Conservation (phyloP, 805 yeast species). For the Starmerella gropengiesseri region DNA sequence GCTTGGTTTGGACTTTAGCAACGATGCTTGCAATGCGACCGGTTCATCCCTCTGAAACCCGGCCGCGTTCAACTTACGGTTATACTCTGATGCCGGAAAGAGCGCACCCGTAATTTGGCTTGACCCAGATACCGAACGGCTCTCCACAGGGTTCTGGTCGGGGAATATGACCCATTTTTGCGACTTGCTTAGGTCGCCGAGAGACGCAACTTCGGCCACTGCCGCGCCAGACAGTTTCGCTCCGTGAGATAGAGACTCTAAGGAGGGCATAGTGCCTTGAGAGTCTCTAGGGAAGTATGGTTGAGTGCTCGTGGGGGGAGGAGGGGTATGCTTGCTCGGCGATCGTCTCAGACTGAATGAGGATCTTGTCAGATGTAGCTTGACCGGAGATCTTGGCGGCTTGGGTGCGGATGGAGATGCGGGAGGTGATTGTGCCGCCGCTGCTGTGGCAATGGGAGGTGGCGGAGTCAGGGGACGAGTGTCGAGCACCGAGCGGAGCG, state of each 20-base stretch:
- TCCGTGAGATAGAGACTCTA: background rate
- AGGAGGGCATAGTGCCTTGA: slow-evolving; percentile 1
- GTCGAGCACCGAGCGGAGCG: slow-evolving; percentile 10
- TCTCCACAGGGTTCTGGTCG: slow-evolving; percentile 18
- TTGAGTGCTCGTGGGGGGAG: background rate
- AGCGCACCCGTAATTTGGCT: slow-evolving; percentile 21
- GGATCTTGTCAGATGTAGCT: slow-evolving; percentile 14
- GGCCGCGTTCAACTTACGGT: slow-evolving; percentile 23
- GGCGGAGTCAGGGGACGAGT: background rate
- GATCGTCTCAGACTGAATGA: slow-evolving; percentile 17
- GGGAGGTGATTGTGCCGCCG: background rate
- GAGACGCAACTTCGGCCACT: too few relatives aligned
- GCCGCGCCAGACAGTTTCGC: too few relatives aligned
- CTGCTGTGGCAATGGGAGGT: background rate
- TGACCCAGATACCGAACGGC: slow-evolving; percentile 24
- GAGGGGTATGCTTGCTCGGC: slow-evolving; percentile 11
- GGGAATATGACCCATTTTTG: slow-evolving; percentile 18
- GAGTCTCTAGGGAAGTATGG: background rate
- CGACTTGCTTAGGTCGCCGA: background rate
- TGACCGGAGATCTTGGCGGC: slow-evolving; percentile 16
- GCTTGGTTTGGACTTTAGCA: slow-evolving; percentile 6
- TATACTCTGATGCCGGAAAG: slow-evolving; percentile 25
- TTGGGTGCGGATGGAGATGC: too few relatives aligned
- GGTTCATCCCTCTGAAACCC: slow-evolving; percentile 26
- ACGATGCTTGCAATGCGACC: slow-evolving; percentile 13